phyloP scores from a whole-genome alignment of 169 alveolate genomes.

The Eimeria maxima region DNA sequence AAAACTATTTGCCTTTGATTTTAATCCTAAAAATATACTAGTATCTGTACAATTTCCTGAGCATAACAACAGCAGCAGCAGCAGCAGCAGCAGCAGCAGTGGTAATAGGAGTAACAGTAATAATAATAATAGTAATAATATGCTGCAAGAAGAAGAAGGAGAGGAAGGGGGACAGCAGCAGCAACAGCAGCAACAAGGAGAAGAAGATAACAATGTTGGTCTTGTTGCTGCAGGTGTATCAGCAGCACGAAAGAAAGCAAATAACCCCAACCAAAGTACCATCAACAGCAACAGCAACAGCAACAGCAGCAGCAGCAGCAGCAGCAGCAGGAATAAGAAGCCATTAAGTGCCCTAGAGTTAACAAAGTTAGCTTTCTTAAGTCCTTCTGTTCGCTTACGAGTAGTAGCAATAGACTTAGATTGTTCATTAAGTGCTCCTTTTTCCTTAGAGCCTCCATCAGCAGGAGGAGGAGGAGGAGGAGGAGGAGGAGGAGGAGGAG shows the following conservation, averaged over 20 bases:
- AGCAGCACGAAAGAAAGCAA: no score
- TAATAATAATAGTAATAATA: no score
- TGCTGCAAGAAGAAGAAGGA: no score
- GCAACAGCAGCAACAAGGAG: conserved; percentile 1
- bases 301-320: no score
- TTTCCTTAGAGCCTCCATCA: conserved; percentile 75
- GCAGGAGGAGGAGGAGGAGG: no score
- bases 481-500: no score
- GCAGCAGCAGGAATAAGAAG: no score
- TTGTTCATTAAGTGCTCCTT: conserved; percentile 68
- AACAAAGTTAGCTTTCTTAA: conserved; percentile 22
- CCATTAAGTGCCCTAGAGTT: conserved; percentile 18
- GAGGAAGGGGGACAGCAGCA: background rate
- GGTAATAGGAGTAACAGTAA: no score
- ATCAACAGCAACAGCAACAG: no score
- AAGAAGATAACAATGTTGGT: background rate
- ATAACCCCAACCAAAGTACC: no score
- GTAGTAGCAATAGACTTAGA: conserved; percentile 79
- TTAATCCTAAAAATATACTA: conserved; percentile 78
- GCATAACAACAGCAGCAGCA: no score
- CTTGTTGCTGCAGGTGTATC: no score
- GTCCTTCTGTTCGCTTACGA: conserved; percentile 5
- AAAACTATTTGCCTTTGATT: conserved; percentile 57
- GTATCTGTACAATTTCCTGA: conserved; percentile 46
- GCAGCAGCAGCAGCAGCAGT: conserved; percentile 54